Conservation (phyloP, 371 early-diverging fungal genomes). For the Mortierella sp. region DNA sequence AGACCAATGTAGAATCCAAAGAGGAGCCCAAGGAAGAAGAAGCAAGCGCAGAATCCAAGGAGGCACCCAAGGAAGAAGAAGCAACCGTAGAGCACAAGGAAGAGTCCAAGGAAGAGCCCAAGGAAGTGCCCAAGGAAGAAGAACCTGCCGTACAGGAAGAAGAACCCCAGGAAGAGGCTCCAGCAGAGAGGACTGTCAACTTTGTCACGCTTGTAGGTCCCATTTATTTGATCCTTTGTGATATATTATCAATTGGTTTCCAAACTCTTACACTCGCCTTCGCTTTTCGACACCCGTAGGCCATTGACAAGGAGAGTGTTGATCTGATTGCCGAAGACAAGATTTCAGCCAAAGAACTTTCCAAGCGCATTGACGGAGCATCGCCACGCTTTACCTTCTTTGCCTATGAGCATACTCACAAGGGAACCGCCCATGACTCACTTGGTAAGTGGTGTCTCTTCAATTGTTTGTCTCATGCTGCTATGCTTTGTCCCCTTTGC, state of each 20-base stretch:
- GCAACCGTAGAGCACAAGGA: neutral
- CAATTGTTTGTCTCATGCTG: neutral
- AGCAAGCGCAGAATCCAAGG: too few species aligned
- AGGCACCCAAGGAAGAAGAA: neutral
- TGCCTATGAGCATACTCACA: slow-evolving; percentile 59
- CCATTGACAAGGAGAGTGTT: slow-evolving; percentile 64
- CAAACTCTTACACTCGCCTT: neutral
- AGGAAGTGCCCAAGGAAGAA: slow-evolving; percentile 3
- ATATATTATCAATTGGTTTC: neutral
- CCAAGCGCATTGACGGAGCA: slow-evolving; percentile 58
- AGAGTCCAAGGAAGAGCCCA: slow-evolving; percentile 3
- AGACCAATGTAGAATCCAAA: neutral
- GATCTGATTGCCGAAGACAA: slow-evolving; percentile 60
- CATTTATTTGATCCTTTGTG: neutral
- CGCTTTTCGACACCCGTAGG: slow-evolving; percentile 9
- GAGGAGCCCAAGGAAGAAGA: too few species aligned
- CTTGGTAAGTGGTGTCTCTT: slow-evolving; percentile 54
- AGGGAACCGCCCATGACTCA: slow-evolving; percentile 53
- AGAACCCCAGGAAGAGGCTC: neutral
- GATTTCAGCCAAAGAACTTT: slow-evolving; percentile 57
- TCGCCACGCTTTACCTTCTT: slow-evolving; percentile 79
- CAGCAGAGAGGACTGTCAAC: slow-evolving; percentile 59
- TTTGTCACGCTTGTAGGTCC: slow-evolving; percentile 72
- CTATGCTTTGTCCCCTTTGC: neutral
- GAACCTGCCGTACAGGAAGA: slow-evolving; percentile 3